Evolutionary conservation across 345 rosid genomes (phyloP), one percentile per base, ranked within the genome.

Genomic region (Lagerstroemia speciosa): DNA sequence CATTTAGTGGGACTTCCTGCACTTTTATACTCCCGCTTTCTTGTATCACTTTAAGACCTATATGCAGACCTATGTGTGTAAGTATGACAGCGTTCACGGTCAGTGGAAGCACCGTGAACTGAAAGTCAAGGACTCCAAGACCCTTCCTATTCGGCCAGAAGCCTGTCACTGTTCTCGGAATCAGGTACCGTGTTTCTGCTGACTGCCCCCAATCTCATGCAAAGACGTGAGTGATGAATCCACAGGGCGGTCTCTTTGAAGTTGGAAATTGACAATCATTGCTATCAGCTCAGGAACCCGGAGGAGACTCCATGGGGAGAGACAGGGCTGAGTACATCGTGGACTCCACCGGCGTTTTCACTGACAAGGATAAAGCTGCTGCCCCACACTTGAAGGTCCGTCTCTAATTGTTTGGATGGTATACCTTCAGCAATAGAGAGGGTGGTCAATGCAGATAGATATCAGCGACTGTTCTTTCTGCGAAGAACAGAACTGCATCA

Each of bases 251-350:
- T 2, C 5, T 33, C 0, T 5, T 62, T 61, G 32, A 16, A 55
- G 30, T 15, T 29, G 30, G 8, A 15, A 2, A 29, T 20, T 27
- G 36, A 12, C 37, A n/a, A 20, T 8, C 37, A n/a, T 26, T 8
- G 7, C 14, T 34, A 31, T 36, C n/a, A n/a, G 66, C 32, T 26
- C 55, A 86, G 91, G 52, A 86, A 86, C 69, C 91, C 91, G 2
- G 91, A 84, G 72, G 91, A 86, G 72, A 86, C 83, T 67, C 91
- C 91, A 53, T 86, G 91, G 91, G 85, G 78, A 14, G 74, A 81
- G 75, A 60, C 84, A 31, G 91, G 89, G 89, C 91, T 65, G 91
- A 84, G 0, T 86, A 31, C 52, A 76, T 86, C 8, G 89, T 86
- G 1, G 91, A 86, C 64, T 86, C 91, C 66, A 86, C 89, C 36